These are phyloP conservation scores for Myrmaecium sp. DNA, from an alignment of 2,329 filamentous ascomycete species.

Conservation along the genomic window DNA sequence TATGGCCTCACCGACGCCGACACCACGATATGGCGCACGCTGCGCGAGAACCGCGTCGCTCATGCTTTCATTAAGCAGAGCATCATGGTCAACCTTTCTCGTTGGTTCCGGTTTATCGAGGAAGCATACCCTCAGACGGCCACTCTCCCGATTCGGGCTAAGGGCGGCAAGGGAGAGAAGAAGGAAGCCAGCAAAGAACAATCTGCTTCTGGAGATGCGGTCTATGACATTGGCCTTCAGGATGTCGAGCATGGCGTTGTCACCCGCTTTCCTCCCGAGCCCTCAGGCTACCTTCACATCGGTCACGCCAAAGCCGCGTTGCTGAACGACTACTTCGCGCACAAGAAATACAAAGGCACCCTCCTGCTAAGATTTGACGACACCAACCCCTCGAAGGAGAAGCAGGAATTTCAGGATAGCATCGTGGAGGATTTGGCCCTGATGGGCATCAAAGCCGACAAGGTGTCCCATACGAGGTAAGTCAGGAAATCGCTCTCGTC, in stretches of 20 bases:
- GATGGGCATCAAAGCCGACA: slow-evolving; percentile 82
- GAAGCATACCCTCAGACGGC: slow-evolving; percentile 62
- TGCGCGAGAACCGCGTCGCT: slow-evolving; percentile 73
- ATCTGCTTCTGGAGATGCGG: no score
- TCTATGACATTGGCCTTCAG: slow-evolving; percentile 74
- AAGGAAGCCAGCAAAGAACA: slow-evolving; percentile 48
- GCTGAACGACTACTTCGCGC: slow-evolving; percentile 92
- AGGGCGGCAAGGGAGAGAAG: slow-evolving; percentile 52
- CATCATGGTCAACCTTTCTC: slow-evolving; percentile 54
- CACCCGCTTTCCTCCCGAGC: slow-evolving; percentile 85
- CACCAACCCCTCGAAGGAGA: slow-evolving; percentile 94
- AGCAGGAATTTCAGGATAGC: slow-evolving; percentile 85
- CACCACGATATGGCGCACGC: slow-evolving; percentile 63
- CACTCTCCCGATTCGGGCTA: slow-evolving; percentile 42
- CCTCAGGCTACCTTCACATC: slow-evolving; percentile 89
- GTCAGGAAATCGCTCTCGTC: no score
- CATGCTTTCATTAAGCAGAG: slow-evolving; percentile 67
- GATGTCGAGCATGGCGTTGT: slow-evolving; percentile 81
- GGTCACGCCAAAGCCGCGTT: slow-evolving; percentile 89
- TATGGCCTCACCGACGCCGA: slow-evolving; percentile 65
- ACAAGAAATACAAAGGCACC: slow-evolving; percentile 81
- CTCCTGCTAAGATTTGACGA: slow-evolving; percentile 89
- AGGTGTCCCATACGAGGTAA: slow-evolving; percentile 78
- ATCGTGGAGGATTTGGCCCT: slow-evolving; percentile 83
- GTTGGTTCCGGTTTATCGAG: slow-evolving; percentile 83